Base-by-base conservation (phyloP, 805 yeast species). In the Wickerhamomyces chambardii region DNA sequence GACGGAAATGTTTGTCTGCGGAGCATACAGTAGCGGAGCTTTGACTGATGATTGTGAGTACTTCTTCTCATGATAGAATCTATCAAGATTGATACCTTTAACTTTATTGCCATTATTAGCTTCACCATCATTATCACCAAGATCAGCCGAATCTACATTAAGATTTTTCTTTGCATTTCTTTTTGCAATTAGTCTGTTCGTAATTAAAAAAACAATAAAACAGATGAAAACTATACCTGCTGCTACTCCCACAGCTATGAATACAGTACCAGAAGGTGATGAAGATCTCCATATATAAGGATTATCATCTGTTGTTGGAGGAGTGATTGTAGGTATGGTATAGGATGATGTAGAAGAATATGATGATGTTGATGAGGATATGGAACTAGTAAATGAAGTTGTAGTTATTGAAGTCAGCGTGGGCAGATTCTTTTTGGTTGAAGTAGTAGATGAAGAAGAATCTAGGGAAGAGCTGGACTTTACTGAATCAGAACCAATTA, bases 211-310 rank as follows among this genome's bases (percentile, higher is more conserved):
- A 12, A 65, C 43, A 10, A 70, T 43, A 28, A 80, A 63, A 1
- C 65, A 66, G 4, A 78, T 41, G 16, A 78, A 55, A 4, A 82
- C 59, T 28, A 74, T 76, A 0, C 78, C 84, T 5, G 78, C 74
- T 28, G 78, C 64, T 10, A 80, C 64, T 2, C 94, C 95, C 30
- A 84, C 81, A 0, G 84, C 81, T 34, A 86, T 85, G 58, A 84
- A 85, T 3, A 86, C 87, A 1, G 92, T 81, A 2, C 95, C 95
- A 32, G 73, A 67, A 1, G 87, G 84, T 31, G 66, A 63, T 16
- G 50, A 50, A 6, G 75, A 56, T 31, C 61, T 56, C 44, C 69
- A 57, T 15, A 85, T 64, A 47, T 69, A 77, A 10, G 95, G 95
- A 55, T 85, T 85, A 33, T 67, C 59, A 15, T 45, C 46, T 29